Percentiles rank a stretch among this genome's conserved stretches.
Evolutionary conservation across 345 rosid species (phyloP).

Genomic region (Dovyalis caffra): DNA sequence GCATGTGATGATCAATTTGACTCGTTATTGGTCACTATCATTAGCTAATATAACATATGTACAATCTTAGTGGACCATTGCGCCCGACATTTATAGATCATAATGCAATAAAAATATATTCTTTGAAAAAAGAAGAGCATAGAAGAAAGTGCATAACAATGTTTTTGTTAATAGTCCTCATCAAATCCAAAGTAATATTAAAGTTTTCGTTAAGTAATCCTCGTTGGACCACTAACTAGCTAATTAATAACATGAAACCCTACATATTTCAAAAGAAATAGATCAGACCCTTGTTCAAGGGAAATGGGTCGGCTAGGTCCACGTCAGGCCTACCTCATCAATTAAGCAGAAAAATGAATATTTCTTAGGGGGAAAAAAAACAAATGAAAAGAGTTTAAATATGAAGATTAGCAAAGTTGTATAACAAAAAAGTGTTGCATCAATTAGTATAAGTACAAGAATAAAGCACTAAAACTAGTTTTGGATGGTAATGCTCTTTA

Average conservation of each 20-base stretch:
- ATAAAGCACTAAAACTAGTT: constrained; percentile 36
- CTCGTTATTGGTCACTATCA: not conserved
- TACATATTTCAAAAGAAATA: constrained; percentile 21
- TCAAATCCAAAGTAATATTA: constrained; percentile 1
- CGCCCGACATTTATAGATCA: constrained; percentile 34
- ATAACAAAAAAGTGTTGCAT: constrained; percentile 5
- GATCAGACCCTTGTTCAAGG: constrained; percentile 40
- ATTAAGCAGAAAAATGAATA: not conserved
- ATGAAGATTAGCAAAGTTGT: not conserved
- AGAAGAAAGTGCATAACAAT: constrained; percentile 7
- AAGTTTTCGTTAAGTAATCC: constrained; percentile 18
- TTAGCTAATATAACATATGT: constrained; percentile 8
- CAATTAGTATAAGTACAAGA: constrained; percentile 35
- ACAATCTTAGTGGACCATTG: constrained; percentile 32
- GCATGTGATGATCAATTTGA: constrained; percentile 18
- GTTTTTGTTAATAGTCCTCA: constrained; percentile 8
- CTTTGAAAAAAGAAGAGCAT: constrained; percentile 9
- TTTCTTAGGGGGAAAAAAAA: not conserved
- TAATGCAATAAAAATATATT: constrained; percentile 7
- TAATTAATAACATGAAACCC: constrained; percentile 28
- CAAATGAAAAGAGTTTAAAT: not conserved
- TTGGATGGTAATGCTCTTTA: constrained; percentile 34
- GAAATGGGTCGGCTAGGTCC: constrained; percentile 39
- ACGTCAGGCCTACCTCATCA: constrained; percentile 40
- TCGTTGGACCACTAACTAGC: constrained; percentile 24